Base-by-base conservation (phyloP, 1,284 basidiomycete species). In the Heterobasidion irregulare region DNA sequence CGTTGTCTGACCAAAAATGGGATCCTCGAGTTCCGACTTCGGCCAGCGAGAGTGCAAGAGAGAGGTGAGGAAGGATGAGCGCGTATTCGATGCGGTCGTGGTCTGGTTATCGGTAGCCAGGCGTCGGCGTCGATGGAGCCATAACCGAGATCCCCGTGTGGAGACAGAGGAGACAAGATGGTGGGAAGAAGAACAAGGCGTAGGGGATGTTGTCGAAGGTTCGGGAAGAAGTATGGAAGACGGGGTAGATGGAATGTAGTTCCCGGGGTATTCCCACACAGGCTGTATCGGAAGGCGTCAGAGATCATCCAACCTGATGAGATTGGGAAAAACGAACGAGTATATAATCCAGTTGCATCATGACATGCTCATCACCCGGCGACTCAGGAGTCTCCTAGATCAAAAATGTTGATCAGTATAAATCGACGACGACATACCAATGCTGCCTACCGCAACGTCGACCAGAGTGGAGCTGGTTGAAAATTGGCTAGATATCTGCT, bases 1-100 rank as follows among this genome's bases (percentile, higher is more conserved):
- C 33, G 60, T 55, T 2, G 60, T 61, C 41, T 57, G 59, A 47
- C 60, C 60, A n/a, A 62, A 61, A 50, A 62, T 62, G 0, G 60
- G 60, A 19, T 53, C 47, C 41, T 62, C 60, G 6, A 55, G 32
- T 34, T 62, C 60, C 2, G 60, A 54, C 34, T 60, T 61, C 19
- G 60, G 60, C 60, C 59, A 61, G 50, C 57, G 57, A 7, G 60
- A 52, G 36, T 62, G 55, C 38, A 58, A 52, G 18, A 62, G 48
- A 16, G 60, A 52, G 19, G 59, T 52, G 44, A 62, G 60, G 49
- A 62, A 58, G 51, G 59, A 58, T n/a, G 56, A 47, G 6, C 53
- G 57, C 8, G 53, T n/a, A 44, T 57, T 53, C 32, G 36, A 54
- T 6, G 58, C 53, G 2, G 59, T 57, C 36, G 53, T 36, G 8